Base-by-base conservation (phyloP, 768 basidiomycete species). In the Russula griseocarnosa region DNA sequence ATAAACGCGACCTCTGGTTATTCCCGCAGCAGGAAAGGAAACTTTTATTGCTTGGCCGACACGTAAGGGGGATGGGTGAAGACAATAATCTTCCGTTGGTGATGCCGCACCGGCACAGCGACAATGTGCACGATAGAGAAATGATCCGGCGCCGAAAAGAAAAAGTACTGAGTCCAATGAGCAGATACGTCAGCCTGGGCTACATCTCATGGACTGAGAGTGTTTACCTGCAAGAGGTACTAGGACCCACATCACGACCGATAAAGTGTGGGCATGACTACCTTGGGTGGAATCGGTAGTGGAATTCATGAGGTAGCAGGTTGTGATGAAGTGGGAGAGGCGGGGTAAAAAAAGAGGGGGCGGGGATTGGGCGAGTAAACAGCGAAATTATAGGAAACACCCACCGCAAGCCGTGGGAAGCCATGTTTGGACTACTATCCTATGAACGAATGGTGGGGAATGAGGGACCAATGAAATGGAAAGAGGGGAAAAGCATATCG, bases 11-110 rank as follows among this genome's bases (percentile, higher is more conserved):
- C 54, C 16, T 28, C 59, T 44, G 54, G 22, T 13, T 8, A 65
- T 42, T 13, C 63, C 55, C 3, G 53, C 32, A 16, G 42, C 59
- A 38, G 63, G 63, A 30, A 22, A 22, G 14, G 63, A 47, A 11
- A 55, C 11, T 24, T 38, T 65, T 30, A 38, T 26, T 22, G 36
- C 2, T 11, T 26, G 59, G 2, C 24, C 32, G 18, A 44, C 54
- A 16, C 47, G 47, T 13, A 38, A 47, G 9, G 5, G 40, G 13
- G 59, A 13, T 13, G 4, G 40, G 16, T 11, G 54, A 26, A 22
- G 2, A 28, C 5, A 40, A 22, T 2, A 22, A 3, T 56, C 59
- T n/a, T 56, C 59, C 0, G 24, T 5, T 9, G 49, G 40, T 13
- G 54, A 32, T 24, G 22, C n/a, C 34, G 18, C 22, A 26, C 20